Conservation (phyloP, 139 green algal genomes). For the Monoraphidium neglectum region DNA sequence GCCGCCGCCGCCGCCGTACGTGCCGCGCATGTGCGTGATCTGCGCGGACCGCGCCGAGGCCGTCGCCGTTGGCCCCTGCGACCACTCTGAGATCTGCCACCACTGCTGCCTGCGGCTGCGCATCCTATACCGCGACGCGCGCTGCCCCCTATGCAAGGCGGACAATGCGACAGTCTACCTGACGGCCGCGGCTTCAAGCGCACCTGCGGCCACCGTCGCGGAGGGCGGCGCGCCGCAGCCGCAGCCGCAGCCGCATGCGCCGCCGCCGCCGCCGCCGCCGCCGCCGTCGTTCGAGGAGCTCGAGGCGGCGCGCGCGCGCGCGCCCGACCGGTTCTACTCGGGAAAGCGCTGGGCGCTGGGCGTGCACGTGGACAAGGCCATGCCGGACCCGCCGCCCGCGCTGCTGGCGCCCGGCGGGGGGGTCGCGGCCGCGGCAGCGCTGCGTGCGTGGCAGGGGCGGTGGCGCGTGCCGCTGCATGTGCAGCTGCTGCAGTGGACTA, state of each 20-base stretch:
- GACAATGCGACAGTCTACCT: conserved; percentile 47
- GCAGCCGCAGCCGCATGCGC: too few relatives aligned
- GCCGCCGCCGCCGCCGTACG: not conserved
- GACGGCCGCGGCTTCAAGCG: too few relatives aligned
- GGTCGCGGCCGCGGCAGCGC: too few relatives aligned
- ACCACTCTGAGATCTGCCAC: conserved; percentile 53
- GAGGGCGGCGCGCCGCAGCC: too few relatives aligned
- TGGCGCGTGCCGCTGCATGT: conserved; percentile 22
- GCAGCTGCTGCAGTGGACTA: conserved; percentile 17
- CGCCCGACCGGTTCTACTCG: too few relatives aligned
- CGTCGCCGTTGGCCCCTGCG: conserved; percentile 51
- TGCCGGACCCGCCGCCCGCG: too few relatives aligned
- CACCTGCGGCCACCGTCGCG: too few relatives aligned
- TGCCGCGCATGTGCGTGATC: conserved; percentile 44
- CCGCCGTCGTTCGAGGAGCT: too few relatives aligned
- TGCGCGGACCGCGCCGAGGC: conserved; percentile 39
- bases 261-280: too few relatives aligned
- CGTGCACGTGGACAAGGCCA: not conserved
- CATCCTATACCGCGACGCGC: conserved; percentile 61
- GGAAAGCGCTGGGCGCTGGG: conserved; percentile 7
- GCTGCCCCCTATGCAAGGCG: conserved; percentile 76
- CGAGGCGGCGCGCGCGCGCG: too few relatives aligned
- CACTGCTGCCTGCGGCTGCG: conserved; percentile 67
- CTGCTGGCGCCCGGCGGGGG: too few relatives aligned
- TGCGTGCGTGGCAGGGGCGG: too few relatives aligned